Evolutionary conservation across 2,329 filamentous ascomycete species (phyloP).

Genomic region (Knufia fluminis): DNA sequence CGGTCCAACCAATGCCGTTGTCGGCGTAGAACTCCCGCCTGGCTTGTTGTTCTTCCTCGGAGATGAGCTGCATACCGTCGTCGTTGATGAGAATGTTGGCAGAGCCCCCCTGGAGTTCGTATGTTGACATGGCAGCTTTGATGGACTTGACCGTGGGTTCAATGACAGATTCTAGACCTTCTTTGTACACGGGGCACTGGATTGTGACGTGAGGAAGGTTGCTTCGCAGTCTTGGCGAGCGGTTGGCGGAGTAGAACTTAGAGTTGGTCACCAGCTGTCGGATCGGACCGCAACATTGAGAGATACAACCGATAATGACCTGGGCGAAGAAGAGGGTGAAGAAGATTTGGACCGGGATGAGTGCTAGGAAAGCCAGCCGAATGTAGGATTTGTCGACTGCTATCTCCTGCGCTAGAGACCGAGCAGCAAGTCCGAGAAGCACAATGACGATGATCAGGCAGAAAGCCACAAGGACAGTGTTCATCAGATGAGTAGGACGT

Average conservation of each 20-base stretch:
- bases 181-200: slow-evolving; percentile 83
- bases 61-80: slow-evolving; percentile 32
- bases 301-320: slow-evolving; percentile 65
- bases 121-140: slow-evolving; percentile 50
- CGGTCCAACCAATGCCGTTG: slow-evolving; percentile 42
- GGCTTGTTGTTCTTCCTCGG: slow-evolving; percentile 34
- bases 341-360: slow-evolving; percentile 66
- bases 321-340: slow-evolving; percentile 76
- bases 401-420: slow-evolving; percentile 60
- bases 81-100: slow-evolving; percentile 33
- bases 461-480: slow-evolving; percentile 57
- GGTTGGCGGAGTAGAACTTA: slow-evolving; percentile 65
- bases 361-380: slow-evolving; percentile 54
- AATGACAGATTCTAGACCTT: slow-evolving; percentile 62
- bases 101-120: slow-evolving; percentile 46
- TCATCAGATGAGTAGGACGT: slow-evolving; percentile 59
- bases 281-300: slow-evolving; percentile 67
- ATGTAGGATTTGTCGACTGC: slow-evolving; percentile 54
- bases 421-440: slow-evolving; percentile 60
- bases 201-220: slow-evolving; percentile 51
- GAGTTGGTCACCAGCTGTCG: slow-evolving; percentile 66
- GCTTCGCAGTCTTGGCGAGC: slow-evolving; percentile 48
- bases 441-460: slow-evolving; percentile 57
- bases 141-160: slow-evolving; percentile 47
- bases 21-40: slow-evolving; percentile 42